These are phyloP conservation scores for Telfairia occidentalis DNA, from an alignment of 331 rosid genomes.

Conservation along the genomic window DNA sequence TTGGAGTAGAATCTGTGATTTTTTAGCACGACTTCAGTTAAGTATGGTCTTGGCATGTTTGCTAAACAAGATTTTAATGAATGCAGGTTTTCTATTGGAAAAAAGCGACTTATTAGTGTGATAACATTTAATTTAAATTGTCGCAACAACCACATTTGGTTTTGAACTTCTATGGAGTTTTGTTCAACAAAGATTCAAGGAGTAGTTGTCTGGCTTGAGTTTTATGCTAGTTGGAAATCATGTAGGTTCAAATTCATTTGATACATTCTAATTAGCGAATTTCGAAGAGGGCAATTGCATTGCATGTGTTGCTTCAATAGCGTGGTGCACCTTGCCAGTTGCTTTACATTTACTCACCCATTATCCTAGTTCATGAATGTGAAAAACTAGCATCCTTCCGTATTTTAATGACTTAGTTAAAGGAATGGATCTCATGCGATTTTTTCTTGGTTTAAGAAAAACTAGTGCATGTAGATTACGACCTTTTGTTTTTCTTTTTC, in stretches of 20 bases:
- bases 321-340: background rate
- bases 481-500: background rate
- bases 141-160: background rate
- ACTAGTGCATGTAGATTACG: background rate
- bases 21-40: background rate
- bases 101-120: background rate
- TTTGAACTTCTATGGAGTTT: background rate
- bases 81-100: too few relatives aligned
- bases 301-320: too few relatives aligned
- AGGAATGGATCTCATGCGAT: slow-evolving; percentile 58
- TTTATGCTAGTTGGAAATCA: too few relatives aligned
- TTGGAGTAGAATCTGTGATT: background rate
- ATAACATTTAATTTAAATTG: background rate
- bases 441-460: slow-evolving; percentile 10
- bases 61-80: background rate
- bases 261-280: too few relatives aligned
- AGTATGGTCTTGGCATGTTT: background rate
- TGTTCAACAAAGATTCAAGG: background rate
- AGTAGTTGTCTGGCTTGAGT: background rate
- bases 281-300: too few relatives aligned
- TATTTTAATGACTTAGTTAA: slow-evolving; percentile 8
- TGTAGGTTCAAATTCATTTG: too few relatives aligned
- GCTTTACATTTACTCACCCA: background rate
- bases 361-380: background rate
- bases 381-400: background rate